Evolutionary conservation across 805 yeast genomes (phyloP).

Genomic region (Saccharomycopsis sp.): DNA sequence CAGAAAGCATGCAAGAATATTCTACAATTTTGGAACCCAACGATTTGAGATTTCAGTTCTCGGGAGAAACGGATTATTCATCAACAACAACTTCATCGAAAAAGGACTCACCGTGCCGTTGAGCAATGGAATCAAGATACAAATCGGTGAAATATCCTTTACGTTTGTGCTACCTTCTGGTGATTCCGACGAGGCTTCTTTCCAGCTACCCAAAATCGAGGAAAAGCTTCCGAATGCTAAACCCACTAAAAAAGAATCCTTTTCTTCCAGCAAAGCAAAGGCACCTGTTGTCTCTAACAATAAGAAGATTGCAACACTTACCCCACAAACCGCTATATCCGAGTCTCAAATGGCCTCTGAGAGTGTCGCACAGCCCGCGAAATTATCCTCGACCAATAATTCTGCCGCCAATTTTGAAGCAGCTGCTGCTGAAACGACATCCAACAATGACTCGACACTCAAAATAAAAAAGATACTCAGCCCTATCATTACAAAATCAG

Average conservation of each 20-base stretch:
- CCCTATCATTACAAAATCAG: not conserved
- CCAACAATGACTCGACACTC: not conserved
- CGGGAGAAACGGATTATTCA: constrained; percentile 96
- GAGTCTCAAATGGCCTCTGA: not conserved
- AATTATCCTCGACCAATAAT: not conserved
- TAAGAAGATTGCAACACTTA: not conserved
- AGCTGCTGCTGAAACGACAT: not conserved
- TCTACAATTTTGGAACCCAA: constrained; percentile 94
- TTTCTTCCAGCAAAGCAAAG: not conserved
- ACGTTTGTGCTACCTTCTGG: constrained; percentile 77
- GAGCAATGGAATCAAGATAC: constrained; percentile 73
- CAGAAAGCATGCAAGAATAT: constrained; percentile 89
- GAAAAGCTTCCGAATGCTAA: constrained; percentile 5
- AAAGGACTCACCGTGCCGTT: constrained; percentile 88
- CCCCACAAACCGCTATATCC: not conserved
- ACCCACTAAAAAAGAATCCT: not conserved
- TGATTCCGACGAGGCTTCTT: constrained; percentile 34
- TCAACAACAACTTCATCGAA: constrained; percentile 83
- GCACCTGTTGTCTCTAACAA: not conserved
- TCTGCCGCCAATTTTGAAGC: not conserved
- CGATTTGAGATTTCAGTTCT: constrained; percentile 85
- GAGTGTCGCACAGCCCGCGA: not conserved
- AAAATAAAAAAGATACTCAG: not conserved
- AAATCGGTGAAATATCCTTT: constrained; percentile 89
- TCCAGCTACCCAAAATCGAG: not conserved